Conservation (phyloP, 306 rosid genomes). For the Inga laurina region DNA sequence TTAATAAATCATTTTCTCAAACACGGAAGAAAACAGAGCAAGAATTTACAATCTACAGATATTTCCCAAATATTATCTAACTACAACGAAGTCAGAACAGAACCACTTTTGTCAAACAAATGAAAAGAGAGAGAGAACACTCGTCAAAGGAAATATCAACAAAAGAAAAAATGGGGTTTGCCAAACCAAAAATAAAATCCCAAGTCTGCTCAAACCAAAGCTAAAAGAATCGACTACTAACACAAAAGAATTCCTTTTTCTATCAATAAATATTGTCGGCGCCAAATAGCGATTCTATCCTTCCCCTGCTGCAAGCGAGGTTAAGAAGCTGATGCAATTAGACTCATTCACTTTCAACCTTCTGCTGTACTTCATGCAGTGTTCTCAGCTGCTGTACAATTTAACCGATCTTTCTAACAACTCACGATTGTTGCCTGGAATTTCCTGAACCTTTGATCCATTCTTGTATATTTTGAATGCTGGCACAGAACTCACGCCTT, state of each 20-base stretch:
- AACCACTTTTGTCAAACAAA: background rate
- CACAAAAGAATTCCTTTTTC: conserved; percentile 18
- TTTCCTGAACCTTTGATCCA: conserved; percentile 76
- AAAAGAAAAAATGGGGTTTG: background rate
- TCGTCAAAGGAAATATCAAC: background rate
- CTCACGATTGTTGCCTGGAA: conserved; percentile 59
- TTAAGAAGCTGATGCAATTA: conserved; percentile 19
- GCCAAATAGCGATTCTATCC: conserved; percentile 8
- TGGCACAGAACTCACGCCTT: conserved; percentile 66
- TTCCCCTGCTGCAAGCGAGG: conserved; percentile 27
- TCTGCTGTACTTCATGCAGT: background rate
- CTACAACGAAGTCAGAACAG: background rate
- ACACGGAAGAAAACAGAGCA: background rate
- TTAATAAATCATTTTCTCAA: background rate
- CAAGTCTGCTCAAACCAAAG: conserved; percentile 14
- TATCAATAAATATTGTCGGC: background rate
- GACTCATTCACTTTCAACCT: conserved; percentile 16
- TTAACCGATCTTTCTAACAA: conserved; percentile 75
- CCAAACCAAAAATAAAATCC: background rate
- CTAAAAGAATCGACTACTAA: conserved; percentile 19
- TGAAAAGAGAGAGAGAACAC: background rate
- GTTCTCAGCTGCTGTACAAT: conserved; percentile 60
- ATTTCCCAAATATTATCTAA: background rate
- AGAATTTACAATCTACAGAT: conserved; percentile 3
- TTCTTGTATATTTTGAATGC: conserved; percentile 83